A percentile compares a stretch with the other conserved stretches of the same genome.
These are phyloP conservation scores for Paramyrothecium roridum DNA, from an alignment of 2,329 filamentous ascomycete genomes.

Conservation along the genomic window DNA sequence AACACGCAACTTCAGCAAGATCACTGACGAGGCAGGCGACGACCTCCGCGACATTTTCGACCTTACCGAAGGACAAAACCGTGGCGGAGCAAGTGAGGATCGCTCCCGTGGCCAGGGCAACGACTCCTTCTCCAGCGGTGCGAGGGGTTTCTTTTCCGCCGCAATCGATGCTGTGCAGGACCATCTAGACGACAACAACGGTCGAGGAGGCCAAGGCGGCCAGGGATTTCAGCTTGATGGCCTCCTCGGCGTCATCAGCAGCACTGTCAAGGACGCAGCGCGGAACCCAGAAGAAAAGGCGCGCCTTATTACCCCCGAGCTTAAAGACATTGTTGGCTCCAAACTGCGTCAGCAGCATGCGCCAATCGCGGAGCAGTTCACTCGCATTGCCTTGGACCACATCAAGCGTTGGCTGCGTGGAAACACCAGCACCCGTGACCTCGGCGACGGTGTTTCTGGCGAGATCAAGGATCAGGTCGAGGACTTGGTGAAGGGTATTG, in stretches of 20 bases:
- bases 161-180: conserved; percentile 39
- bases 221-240: conserved; percentile 37
- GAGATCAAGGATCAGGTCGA: conserved; percentile 42
- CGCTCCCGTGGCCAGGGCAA: conserved; percentile 1
- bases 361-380: conserved; percentile 42
- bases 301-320: conserved; percentile 40
- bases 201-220: conserved; percentile 22
- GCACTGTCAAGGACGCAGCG: conserved; percentile 39
- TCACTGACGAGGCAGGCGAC: conserved; percentile 37
- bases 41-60: conserved; percentile 41
- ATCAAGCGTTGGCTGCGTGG: conserved; percentile 43
- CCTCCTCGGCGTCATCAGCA: conserved; percentile 37
- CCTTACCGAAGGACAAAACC: conserved; percentile 30
- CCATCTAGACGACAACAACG: conserved; percentile 29
- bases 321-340: conserved; percentile 38
- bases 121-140: conserved; percentile 21
- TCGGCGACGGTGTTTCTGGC: conserved; percentile 39
- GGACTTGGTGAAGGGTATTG: conserved; percentile 40
- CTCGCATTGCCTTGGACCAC: conserved; percentile 40
- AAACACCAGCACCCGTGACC: conserved; percentile 35
- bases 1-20: conserved; percentile 34
- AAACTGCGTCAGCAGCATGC: conserved; percentile 39
- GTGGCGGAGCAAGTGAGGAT: background rate
- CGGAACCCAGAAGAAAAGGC: conserved; percentile 45
- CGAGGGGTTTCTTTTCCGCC: conserved; percentile 35